Base-by-base conservation (phyloP, 106 monocot genomes). In the Acorus calamus region DNA sequence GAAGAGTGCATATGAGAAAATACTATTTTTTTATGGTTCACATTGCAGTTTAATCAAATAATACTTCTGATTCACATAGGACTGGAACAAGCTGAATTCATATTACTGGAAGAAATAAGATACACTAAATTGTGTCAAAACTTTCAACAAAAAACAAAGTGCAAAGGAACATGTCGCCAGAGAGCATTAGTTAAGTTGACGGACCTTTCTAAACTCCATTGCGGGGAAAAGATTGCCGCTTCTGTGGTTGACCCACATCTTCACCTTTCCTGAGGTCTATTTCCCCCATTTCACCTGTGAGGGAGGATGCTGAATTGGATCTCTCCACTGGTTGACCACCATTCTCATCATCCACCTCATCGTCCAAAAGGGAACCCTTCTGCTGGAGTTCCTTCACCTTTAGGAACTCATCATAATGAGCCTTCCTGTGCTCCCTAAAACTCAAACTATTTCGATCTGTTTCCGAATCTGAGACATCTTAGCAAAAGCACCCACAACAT, bases 341-440 rank as follows among this genome's bases (percentile, higher is more conserved):
- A 5, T 46, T 72, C 58, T 74, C 85, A 2, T 73, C n/a, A n/a
- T n/a, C n/a, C n/a, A n/a, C n/a, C n/a, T n/a, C 80, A 14, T 75
- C 69, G 6, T 66, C 66, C 42, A 68, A 9, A 59, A 82, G 77
- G 2, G 83, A 79, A 42, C 89, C 89, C 42, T 66, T 60, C 12
- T 79, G 62, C 47, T 79, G 49, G 3, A 94, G 78, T 67, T 94
- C 86, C 72, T 94, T 94, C 28, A 89, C 89, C 67, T 89, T 94
- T 47, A 60, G 60, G 73, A 75, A 94, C 59, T 94, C 94, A 68
- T 89, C 82, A 52, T 94, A 94, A 45, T 94, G 94, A 55, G 75
- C 86, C 64, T 70, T 77, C 6, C 94, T 76, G 52, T 82, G 94
- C 72, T 94, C 94, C 70, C 75, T 89, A 73, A 94, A 94, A 53